Evolutionary conservation across 2,329 filamentous ascomycete species (phyloP).

Genomic region (Aspergillus eucalypticola): DNA sequence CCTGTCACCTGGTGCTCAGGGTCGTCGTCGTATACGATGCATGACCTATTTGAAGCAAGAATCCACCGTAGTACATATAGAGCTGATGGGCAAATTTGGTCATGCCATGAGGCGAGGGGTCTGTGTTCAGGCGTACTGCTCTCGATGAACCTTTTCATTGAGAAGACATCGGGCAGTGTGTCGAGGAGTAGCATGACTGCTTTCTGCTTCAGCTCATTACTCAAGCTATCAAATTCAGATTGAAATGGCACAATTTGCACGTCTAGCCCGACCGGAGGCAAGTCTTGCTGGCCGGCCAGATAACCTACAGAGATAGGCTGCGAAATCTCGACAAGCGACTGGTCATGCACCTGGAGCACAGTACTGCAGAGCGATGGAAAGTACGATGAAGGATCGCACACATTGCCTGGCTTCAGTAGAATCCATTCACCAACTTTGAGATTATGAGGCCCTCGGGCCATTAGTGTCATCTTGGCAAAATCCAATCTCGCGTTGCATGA

Average conservation of each 20-base stretch:
- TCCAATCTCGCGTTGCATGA: conserved; percentile 7
- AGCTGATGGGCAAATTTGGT: conserved; percentile 64
- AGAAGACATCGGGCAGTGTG: conserved; percentile 40
- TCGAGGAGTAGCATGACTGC: conserved; percentile 39
- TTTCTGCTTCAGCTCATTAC: conserved; percentile 25
- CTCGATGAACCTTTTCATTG: conserved; percentile 50
- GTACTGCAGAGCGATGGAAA: conserved; percentile 46
- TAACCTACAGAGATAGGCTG: conserved; percentile 21
- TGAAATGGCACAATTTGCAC: conserved; percentile 36
- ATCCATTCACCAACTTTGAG: conserved; percentile 58
- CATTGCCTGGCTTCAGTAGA: conserved; percentile 28
- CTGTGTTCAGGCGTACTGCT: conserved; percentile 19
- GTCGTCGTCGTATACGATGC: conserved; percentile 69
- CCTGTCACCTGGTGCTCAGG: conserved; percentile 59
- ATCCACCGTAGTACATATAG: conserved; percentile 79
- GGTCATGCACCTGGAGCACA: conserved; percentile 48
- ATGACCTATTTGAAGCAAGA: conserved; percentile 83
- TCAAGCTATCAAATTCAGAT: conserved; percentile 44
- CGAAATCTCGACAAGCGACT: conserved; percentile 46
- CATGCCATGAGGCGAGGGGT: conserved; percentile 55
- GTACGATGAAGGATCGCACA: too few relatives aligned
- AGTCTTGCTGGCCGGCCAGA: not conserved
- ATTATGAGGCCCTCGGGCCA: conserved; percentile 36
- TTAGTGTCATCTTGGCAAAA: conserved; percentile 42
- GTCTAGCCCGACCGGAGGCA: too few relatives aligned